Conservation (phyloP, 2,329 filamentous ascomycete genomes). For the Juglanconis juglandina region DNA sequence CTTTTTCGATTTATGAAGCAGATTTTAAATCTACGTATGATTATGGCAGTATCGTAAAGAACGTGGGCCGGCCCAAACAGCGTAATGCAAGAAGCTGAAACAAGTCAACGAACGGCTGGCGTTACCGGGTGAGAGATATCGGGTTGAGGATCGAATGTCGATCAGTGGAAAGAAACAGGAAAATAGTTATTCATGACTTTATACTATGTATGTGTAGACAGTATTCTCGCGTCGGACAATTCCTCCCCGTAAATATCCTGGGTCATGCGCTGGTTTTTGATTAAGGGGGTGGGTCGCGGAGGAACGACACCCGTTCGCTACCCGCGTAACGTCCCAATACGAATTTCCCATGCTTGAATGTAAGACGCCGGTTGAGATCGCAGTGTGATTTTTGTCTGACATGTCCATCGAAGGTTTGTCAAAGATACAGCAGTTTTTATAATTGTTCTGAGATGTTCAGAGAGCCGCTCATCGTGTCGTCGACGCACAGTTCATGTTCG, state of each 20-base stretch:
- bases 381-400: too few relatives aligned
- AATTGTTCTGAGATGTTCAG: too few relatives aligned
- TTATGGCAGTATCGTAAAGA: neutral
- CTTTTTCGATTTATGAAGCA: neutral
- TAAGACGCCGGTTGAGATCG: too few relatives aligned
- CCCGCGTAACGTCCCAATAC: neutral
- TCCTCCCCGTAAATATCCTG: neutral
- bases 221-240: neutral
- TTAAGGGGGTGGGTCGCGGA: constrained; percentile 1
- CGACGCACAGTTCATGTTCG: too few relatives aligned
- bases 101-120: constrained; percentile 1
- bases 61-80: constrained; percentile 10
- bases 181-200: neutral
- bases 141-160: neutral
- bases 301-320: neutral
- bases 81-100: neutral
- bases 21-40: neutral
- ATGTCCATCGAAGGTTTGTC: too few relatives aligned
- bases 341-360: neutral
- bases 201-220: neutral
- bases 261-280: neutral
- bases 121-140: neutral
- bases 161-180: neutral
- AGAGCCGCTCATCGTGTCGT: too few relatives aligned
- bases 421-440: too few relatives aligned